Percentiles rank a stretch among this genome's conserved stretches.
These are phyloP conservation scores for Heimioporus punctisporus DNA, from an alignment of 1,284 basidiomycete genomes.

Conservation along the genomic window DNA sequence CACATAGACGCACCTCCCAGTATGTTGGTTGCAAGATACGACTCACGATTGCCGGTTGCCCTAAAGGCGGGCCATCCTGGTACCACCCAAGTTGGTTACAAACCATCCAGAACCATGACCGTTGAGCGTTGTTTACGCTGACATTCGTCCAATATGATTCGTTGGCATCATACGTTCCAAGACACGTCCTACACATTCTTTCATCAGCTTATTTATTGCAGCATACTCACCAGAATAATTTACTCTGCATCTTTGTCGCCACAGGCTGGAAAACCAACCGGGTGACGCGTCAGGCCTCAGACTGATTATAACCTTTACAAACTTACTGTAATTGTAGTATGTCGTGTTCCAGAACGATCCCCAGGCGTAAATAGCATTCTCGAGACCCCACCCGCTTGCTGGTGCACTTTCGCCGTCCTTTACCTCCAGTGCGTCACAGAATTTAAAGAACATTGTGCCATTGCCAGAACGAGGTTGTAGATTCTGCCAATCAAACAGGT, in stretches of 20 bases:
- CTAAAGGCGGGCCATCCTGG: constrained; percentile 60
- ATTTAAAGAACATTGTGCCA: constrained; percentile 53
- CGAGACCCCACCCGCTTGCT: constrained; percentile 60
- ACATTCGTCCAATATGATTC: constrained; percentile 41
- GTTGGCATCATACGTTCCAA: constrained; percentile 46
- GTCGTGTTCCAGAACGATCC: constrained; percentile 49
- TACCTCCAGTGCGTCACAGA: constrained; percentile 77
- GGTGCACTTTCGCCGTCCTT: constrained; percentile 59
- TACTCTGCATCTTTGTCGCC: constrained; percentile 38
- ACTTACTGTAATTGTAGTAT: constrained; percentile 38
- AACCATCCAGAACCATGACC: constrained; percentile 52
- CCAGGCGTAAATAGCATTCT: constrained; percentile 65
- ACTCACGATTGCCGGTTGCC: constrained; percentile 55
- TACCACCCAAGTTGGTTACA: constrained; percentile 73
- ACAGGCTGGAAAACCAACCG: constrained; percentile 37
- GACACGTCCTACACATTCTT: constrained; percentile 36
- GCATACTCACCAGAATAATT: no score
- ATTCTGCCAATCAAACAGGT: constrained; percentile 48
- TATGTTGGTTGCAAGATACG: constrained; percentile 61
- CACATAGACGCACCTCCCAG: constrained; percentile 47
- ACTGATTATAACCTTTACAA: no score
- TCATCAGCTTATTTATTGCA: no score
- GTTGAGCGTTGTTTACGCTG: constrained; percentile 39
- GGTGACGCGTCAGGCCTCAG: neutral
- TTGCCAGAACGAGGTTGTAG: constrained; percentile 39